Percentiles rank a stretch among this genome's conserved stretches.
phyloP scores from a whole-genome alignment of 2,329 filamentous ascomycete genomes.

The Penicillium olsonii region DNA sequence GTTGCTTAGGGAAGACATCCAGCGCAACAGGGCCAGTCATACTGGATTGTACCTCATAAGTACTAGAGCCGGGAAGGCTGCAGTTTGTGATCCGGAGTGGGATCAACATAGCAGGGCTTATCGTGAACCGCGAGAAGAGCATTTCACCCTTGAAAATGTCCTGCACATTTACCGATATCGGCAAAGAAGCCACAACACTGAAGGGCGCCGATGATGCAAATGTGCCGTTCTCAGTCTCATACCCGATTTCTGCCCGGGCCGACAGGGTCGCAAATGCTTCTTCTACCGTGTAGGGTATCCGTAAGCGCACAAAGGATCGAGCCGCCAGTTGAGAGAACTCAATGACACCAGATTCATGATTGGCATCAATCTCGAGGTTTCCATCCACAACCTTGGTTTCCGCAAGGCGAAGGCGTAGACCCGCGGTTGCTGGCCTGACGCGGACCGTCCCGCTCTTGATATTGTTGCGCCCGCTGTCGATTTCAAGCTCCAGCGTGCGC shows the following conservation, averaged over 20 bases:
- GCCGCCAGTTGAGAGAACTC: slow-evolving; percentile 39
- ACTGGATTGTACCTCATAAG: slow-evolving; percentile 58
- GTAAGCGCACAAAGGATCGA: slow-evolving; percentile 45
- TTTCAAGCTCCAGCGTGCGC: slow-evolving; percentile 72
- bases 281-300: slow-evolving; percentile 81
- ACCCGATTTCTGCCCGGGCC: slow-evolving; percentile 74
- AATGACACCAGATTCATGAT: slow-evolving; percentile 49
- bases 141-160: slow-evolving; percentile 85
- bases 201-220: slow-evolving; percentile 66
- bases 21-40: slow-evolving; percentile 50
- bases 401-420: slow-evolving; percentile 57
- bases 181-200: slow-evolving; percentile 71
- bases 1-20: slow-evolving; percentile 76
- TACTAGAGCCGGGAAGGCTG: slow-evolving; percentile 67
- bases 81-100: slow-evolving; percentile 75
- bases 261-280: slow-evolving; percentile 70
- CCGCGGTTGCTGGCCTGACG: slow-evolving; percentile 62
- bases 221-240: slow-evolving; percentile 66
- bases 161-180: slow-evolving; percentile 92
- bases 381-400: slow-evolving; percentile 50
- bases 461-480: slow-evolving; percentile 74
- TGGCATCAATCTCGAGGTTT: slow-evolving; percentile 43
- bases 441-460: slow-evolving; percentile 52
- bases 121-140: slow-evolving; percentile 86
- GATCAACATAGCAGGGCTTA: slow-evolving; percentile 74